phyloP scores from a whole-genome alignment of 2,329 filamentous ascomycete genomes.

The Scytalidium lignicola region DNA sequence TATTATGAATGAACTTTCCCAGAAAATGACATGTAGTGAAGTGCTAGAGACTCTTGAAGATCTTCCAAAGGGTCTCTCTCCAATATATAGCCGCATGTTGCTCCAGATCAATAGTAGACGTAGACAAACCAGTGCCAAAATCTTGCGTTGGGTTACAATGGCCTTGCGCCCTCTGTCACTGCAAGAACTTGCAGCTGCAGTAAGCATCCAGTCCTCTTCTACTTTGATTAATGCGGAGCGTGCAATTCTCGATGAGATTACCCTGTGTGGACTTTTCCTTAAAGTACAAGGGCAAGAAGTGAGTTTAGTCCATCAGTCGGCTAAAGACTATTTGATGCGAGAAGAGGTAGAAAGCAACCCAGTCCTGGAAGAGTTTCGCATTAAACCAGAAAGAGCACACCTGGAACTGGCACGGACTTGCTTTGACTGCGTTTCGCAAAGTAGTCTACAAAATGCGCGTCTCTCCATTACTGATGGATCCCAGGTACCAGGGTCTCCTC shows the following conservation, averaged over 20 bases:
- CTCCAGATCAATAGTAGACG: constrained; percentile 16
- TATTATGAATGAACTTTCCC: constrained; percentile 11
- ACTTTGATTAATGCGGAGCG: constrained; percentile 12
- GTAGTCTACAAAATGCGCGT: too few relatives aligned
- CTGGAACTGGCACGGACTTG: too few relatives aligned
- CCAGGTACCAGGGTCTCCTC: too few relatives aligned
- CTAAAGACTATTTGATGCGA: too few relatives aligned
- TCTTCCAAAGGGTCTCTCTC: constrained; percentile 21
- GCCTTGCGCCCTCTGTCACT: constrained; percentile 23
- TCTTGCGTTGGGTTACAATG: constrained; percentile 25
- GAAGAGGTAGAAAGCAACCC: too few relatives aligned
- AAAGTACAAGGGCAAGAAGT: constrained; percentile 18
- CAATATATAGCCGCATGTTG: constrained; percentile 25
- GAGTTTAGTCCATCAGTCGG: constrained; percentile 25
- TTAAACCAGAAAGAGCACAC: too few relatives aligned
- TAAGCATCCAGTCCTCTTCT: constrained; percentile 6
- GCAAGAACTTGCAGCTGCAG: constrained; percentile 18
- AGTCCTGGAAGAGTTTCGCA: too few relatives aligned
- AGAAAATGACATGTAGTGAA: too few relatives aligned
- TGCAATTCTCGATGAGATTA: constrained; percentile 14
- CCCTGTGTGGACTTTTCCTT: constrained; percentile 17
- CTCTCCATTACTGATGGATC: too few relatives aligned
- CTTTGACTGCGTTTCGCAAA: too few relatives aligned
- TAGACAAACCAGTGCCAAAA: constrained; percentile 12
- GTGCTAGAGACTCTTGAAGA: constrained; percentile 17